Evolutionary conservation across 2,329 filamentous ascomycete species (phyloP).

Genomic region (Pseudovirgaria hyperparasitica): DNA sequence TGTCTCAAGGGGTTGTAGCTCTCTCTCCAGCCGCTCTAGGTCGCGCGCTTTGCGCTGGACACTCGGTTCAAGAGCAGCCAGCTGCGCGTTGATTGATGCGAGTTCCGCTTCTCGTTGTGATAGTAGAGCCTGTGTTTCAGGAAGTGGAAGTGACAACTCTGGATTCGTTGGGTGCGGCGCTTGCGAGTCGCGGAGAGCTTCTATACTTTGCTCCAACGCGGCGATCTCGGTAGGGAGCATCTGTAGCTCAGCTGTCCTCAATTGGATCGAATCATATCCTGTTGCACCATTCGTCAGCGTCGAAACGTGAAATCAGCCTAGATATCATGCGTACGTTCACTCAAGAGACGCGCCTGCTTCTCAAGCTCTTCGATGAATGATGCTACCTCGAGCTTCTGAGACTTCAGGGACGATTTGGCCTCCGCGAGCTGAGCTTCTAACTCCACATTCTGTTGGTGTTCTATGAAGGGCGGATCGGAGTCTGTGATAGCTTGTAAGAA

Average conservation of each 20-base stretch:
- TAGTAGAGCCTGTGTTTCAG: conserved; percentile 28
- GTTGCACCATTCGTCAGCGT: too few relatives aligned
- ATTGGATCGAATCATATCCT: conserved; percentile 42
- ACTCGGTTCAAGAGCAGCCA: conserved; percentile 42
- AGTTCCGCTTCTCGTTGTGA: conserved; percentile 28
- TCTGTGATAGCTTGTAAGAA: conserved; percentile 88
- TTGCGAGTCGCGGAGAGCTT: conserved; percentile 28
- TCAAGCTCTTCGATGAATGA: conserved; percentile 64
- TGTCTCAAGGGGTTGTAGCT: conserved; percentile 55
- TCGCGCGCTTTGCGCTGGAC: conserved; percentile 55
- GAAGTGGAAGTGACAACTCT: conserved; percentile 29
- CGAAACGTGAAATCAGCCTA: too few relatives aligned
- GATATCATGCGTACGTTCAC: conserved; percentile 34
- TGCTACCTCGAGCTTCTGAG: conserved; percentile 66
- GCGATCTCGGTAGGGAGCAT: conserved; percentile 40
- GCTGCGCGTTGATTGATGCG: conserved; percentile 27
- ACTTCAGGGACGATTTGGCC: conserved; percentile 64
- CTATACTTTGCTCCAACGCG: conserved; percentile 37
- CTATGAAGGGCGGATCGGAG: conserved; percentile 76
- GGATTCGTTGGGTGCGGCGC: conserved; percentile 23
- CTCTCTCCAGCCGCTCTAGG: conserved; percentile 51
- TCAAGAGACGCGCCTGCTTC: conserved; percentile 44
- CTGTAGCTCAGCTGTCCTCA: conserved; percentile 39
- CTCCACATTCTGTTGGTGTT: conserved; percentile 58
- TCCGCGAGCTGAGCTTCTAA: conserved; percentile 46